Conservation (phyloP, 306 rosid species). For the Cajanus cajan region DNA sequence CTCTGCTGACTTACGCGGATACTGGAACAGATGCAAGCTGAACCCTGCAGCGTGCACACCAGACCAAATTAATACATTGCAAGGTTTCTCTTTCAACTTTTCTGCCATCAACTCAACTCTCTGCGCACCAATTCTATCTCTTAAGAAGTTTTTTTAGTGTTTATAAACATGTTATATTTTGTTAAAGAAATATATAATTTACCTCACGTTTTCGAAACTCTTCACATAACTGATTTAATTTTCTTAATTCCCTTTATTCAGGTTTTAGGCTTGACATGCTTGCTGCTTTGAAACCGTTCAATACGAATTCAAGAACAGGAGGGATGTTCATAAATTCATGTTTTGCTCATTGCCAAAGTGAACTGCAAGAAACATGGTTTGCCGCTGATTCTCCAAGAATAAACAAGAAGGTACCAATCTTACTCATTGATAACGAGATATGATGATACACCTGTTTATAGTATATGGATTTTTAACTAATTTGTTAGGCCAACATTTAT, state of each 20-base stretch:
- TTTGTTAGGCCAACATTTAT: background rate
- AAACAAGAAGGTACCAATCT: conserved; percentile 56
- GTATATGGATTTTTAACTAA: background rate
- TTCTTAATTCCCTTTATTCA: conserved; percentile 25
- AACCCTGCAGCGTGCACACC: conserved; percentile 62
- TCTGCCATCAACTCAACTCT: background rate
- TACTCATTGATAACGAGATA: background rate
- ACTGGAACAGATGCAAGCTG: conserved; percentile 77
- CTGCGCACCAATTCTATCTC: background rate
- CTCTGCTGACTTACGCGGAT: conserved; percentile 71
- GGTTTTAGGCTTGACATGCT: conserved; percentile 76
- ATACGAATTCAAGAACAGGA: conserved; percentile 54
- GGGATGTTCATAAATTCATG: conserved; percentile 92
- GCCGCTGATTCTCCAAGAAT: conserved; percentile 68
- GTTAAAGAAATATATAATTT: background rate
- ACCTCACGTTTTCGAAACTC: background rate
- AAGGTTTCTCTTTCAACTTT: conserved; percentile 49
- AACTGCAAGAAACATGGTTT: conserved; percentile 87
- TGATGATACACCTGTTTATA: background rate
- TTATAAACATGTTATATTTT: background rate
- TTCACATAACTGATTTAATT: conserved; percentile 2
- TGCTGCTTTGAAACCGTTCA: conserved; percentile 46
- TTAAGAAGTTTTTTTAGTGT: background rate
- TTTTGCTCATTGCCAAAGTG: conserved; percentile 98
- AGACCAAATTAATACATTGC: conserved; percentile 56